Conservation (phyloP, 1,284 basidiomycete species). For the Cutaneotrichosporon sp. region DNA sequence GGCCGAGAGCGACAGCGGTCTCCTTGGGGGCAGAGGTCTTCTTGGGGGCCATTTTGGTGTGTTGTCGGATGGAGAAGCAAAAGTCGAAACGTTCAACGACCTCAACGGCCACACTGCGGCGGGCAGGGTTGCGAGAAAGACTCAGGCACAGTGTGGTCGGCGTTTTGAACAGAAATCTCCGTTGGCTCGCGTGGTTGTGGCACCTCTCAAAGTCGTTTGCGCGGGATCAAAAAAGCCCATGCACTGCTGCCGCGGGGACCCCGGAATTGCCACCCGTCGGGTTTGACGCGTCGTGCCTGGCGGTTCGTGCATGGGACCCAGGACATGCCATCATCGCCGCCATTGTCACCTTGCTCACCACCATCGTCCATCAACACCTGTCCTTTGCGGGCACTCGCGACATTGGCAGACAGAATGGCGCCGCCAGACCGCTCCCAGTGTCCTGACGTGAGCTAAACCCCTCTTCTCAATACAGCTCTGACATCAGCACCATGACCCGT, state of each 20-base stretch:
- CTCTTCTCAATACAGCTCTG: neutral
- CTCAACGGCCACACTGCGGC: neutral
- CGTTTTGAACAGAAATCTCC: too few relatives aligned
- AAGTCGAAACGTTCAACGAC: neutral
- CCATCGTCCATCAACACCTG: too few relatives aligned
- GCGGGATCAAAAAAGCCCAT: too few relatives aligned
- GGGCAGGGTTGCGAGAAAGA: neutral
- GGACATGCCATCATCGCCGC: too few relatives aligned
- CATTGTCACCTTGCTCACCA: too few relatives aligned
- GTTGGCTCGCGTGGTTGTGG: too few relatives aligned
- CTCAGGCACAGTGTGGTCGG: neutral
- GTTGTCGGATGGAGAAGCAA: neutral
- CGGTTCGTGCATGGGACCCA: too few relatives aligned
- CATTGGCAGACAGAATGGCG: neutral
- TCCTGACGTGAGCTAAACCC: conserved; percentile 17
- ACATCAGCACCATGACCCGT: conserved; percentile 18
- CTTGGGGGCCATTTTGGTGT: conserved; percentile 43
- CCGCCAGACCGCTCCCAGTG: conserved; percentile 8
- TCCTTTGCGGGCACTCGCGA: too few relatives aligned
- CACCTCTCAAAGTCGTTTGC: too few relatives aligned
- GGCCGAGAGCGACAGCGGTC: conserved; percentile 79
- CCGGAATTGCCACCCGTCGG: too few relatives aligned
- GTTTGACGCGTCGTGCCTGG: too few relatives aligned
- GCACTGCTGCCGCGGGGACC: too few relatives aligned
- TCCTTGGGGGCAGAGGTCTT: conserved; percentile 59